phyloP scores from a whole-genome alignment of 176 grass and related monocot species.

The Carex parvula region DNA sequence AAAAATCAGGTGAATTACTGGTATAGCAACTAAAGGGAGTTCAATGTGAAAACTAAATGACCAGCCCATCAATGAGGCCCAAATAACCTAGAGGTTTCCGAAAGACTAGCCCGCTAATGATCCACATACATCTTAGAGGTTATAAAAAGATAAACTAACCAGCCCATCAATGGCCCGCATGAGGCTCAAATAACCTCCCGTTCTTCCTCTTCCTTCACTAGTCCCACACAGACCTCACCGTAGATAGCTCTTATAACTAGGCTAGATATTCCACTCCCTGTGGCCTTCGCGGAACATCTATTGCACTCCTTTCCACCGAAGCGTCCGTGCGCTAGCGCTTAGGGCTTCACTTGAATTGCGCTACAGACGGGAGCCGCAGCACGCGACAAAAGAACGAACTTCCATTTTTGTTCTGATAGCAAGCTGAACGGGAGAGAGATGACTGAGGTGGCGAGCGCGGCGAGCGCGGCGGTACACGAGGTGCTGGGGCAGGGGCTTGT shows the following conservation, averaged over 20 bases:
- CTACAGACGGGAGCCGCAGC: neutral
- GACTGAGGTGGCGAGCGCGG: conserved; percentile 39
- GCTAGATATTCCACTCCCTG: no score
- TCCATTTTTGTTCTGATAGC: neutral
- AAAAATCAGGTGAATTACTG: no score
- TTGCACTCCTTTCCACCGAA: no score
- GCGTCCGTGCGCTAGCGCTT: no score
- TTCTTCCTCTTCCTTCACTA: neutral
- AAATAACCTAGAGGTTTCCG: no score
- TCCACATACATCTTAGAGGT: neutral
- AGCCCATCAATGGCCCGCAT: neutral
- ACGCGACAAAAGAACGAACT: neutral
- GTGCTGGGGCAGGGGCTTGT: conserved; percentile 50
- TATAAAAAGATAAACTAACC: neutral
- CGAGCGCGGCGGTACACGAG: conserved; percentile 67
- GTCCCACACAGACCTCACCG: neutral
- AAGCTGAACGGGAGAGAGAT: neutral
- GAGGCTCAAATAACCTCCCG: neutral
- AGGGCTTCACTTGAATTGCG: no score
- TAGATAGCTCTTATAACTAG: no score
- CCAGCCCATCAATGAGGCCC: no score
- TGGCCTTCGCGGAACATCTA: no score
- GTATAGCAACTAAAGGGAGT: no score
- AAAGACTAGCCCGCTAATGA: neutral
- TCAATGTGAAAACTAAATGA: no score